Evolutionary conservation across 116 monocot genomes (phyloP).

Genomic region (Trichopus zeylanicus): DNA sequence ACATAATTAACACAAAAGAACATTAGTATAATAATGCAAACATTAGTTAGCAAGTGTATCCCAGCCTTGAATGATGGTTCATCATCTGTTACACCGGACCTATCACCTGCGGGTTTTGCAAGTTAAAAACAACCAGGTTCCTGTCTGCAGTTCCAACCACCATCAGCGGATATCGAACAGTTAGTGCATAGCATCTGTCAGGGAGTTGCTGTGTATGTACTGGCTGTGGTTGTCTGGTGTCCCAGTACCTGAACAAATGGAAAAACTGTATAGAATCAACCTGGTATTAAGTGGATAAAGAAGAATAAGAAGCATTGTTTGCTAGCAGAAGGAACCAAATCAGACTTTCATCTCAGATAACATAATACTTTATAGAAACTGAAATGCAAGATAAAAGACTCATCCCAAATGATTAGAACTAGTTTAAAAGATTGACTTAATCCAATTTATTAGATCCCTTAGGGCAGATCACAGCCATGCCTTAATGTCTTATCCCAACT

Average conservation of each 20-base stretch:
- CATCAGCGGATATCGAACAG: conserved; percentile 82
- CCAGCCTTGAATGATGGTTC: neutral
- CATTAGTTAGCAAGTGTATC: neutral
- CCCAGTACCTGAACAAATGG: conserved; percentile 70
- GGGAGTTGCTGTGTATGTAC: conserved; percentile 92
- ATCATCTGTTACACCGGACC: neutral
- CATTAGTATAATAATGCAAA: no score
- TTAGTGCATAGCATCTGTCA: conserved; percentile 81
- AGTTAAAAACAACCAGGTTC: conserved; percentile 76
- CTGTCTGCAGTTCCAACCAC: conserved; percentile 96
- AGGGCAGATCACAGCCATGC: no score
- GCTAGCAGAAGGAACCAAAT: neutral
- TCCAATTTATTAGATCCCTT: no score
- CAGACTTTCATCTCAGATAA: no score
- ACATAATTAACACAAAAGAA: neutral
- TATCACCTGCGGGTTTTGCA: conserved; percentile 93
- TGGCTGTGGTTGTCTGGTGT: conserved; percentile 84
- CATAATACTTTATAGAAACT: no score
- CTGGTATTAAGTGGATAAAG: neutral
- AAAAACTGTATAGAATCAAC: neutral
- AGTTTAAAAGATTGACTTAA: no score
- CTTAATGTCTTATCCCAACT: conserved; percentile 96
- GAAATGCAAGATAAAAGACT: neutral
- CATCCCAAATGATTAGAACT: no score
- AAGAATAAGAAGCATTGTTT: no score